Conservation (phyloP, 768 basidiomycete genomes). For the Tricholoma bakamatsutake region DNA sequence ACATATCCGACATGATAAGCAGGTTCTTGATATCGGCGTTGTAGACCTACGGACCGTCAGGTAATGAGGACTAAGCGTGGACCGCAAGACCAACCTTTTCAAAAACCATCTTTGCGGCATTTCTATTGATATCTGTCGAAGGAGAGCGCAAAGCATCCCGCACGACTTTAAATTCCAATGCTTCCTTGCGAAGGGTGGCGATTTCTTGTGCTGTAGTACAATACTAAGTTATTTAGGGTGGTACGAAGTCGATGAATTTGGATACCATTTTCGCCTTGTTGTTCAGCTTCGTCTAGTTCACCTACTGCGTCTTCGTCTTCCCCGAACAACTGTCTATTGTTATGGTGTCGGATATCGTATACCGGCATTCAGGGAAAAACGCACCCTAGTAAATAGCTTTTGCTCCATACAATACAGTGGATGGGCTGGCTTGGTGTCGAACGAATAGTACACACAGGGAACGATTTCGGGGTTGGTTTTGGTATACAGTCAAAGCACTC, state of each 20-base stretch:
- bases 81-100: constrained; percentile 56
- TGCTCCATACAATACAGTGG: constrained; percentile 99
- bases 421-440: constrained; percentile 96
- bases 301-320: constrained; percentile 79
- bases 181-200: constrained; percentile 83
- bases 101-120: constrained; percentile 69
- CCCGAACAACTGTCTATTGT: constrained; percentile 81
- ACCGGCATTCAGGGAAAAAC: constrained; percentile 18
- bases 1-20: constrained; percentile 94
- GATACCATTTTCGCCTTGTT: constrained; percentile 88
- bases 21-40: constrained; percentile 82
- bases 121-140: constrained; percentile 22
- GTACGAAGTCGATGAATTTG: constrained; percentile 10
- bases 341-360: constrained; percentile 2
- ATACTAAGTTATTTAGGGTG: background rate
- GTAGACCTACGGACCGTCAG: constrained; percentile 62
- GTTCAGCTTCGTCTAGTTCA: constrained; percentile 90
- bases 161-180: constrained; percentile 80
- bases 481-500: constrained; percentile 97
- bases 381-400: constrained; percentile 90
- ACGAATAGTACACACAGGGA: constrained; percentile 96
- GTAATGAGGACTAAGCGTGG: background rate
- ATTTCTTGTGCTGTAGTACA: constrained; percentile 74
- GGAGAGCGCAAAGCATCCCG: constrained; percentile 56
- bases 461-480: constrained; percentile 90